Evolutionary conservation across 2,329 filamentous ascomycete species (phyloP), one percentile per base, ranked within the genome.

Genomic region (Rachicladosporium sp.): DNA sequence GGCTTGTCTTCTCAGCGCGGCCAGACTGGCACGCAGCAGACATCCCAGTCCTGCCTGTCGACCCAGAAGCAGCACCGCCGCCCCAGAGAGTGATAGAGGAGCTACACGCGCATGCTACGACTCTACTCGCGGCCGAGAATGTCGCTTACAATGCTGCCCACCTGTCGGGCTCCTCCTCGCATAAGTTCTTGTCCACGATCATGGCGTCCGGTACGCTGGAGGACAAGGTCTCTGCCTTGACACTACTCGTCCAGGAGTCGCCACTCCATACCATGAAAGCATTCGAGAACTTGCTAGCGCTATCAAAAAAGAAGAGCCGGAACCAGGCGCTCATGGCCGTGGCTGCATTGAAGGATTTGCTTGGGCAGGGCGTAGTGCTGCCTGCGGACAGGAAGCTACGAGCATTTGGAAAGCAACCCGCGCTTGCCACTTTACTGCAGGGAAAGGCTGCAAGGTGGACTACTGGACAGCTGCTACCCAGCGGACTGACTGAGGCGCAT

Each of bases 111-210:
- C 78, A 93, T 59, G 87, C 86, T 3, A 74, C 76, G 45, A 69
- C 72, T 7, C 69, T 96, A 5, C 67, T 96, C 12, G 79, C 93
- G 39, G 70, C 76, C 19, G 91, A 98, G 56, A 82, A 82, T 45
- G 70, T 75, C 31, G 69, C 75, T 35, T 98, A 95, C 63, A 71
- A 72, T 40, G 74, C 77, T 19, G 80, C 72, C 31, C 70, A 85
- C 49, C 67, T 82, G 41, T 77, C 83, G 5, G 77, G 84, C 37
- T 86, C 85, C 19, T 91, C 89, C 2, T 89, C 88, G 31, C 83
- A 93, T 62, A 93, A 88, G 60, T 98, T 98, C 68, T 80, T 96
- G 70, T 85, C 88, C 1, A 93, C 87, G 11, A 95, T 98, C 59
- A 95, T 96, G 84, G 70, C 86, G 7, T 93, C 88, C 2, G 91